phyloP scores from a whole-genome alignment of 345 rosid genomes.

The Ceriops decandra region DNA sequence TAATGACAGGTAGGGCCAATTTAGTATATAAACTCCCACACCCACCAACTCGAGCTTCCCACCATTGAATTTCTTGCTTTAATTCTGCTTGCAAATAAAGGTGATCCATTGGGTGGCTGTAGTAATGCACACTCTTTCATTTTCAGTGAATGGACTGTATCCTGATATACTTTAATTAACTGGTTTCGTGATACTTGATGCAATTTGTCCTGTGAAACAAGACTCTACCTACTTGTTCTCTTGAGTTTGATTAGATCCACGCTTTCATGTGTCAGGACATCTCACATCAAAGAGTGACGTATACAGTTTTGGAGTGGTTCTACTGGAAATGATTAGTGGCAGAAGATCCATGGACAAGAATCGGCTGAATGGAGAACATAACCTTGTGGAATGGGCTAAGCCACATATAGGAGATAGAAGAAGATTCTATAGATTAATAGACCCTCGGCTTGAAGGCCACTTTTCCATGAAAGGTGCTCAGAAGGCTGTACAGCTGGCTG shows the following conservation, averaged over 20 bases:
- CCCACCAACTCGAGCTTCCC: too few species aligned
- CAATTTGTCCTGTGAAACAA: not conserved
- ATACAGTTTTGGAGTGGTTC: conserved; percentile 91
- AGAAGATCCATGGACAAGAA: conserved; percentile 97
- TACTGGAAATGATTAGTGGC: conserved; percentile 88
- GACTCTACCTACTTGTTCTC: not conserved
- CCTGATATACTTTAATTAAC: too few species aligned
- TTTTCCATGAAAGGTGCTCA: conserved; percentile 82
- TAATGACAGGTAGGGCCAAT: conserved; percentile 77
- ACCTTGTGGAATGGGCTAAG: conserved; percentile 89
- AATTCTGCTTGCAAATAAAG: too few species aligned
- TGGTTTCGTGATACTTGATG: too few species aligned
- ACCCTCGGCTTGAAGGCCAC: conserved; percentile 82
- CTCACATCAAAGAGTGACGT: conserved; percentile 92
- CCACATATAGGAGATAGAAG: conserved; percentile 79
- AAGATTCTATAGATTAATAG: conserved; percentile 68
- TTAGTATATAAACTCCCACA: too few species aligned
- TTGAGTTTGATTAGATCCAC: not conserved
- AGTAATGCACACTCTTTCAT: too few species aligned
- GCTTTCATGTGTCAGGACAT: conserved; percentile 52
- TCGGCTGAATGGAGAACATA: conserved; percentile 70
- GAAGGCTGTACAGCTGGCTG: conserved; percentile 73
- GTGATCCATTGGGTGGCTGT: too few species aligned
- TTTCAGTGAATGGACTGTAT: too few species aligned
- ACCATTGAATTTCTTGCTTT: too few species aligned